These are phyloP conservation scores for Microcyclospora tardicrescens DNA, from an alignment of 2,329 filamentous ascomycete genomes.

Conservation along the genomic window DNA sequence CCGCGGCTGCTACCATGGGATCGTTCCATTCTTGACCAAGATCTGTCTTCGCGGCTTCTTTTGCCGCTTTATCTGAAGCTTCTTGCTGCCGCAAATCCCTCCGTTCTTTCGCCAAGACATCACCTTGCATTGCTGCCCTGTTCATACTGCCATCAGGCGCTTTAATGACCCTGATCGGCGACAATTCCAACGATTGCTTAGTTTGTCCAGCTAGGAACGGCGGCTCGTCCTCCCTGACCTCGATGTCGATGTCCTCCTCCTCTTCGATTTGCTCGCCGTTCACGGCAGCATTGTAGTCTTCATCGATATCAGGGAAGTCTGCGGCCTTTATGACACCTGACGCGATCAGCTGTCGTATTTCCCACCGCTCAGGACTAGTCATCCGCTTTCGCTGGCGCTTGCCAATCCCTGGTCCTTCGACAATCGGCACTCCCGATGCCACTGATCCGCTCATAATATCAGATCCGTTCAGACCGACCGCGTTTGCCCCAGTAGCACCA, in stretches of 20 bases:
- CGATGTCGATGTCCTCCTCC: slow-evolving; percentile 94
- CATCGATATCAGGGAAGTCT: slow-evolving; percentile 87
- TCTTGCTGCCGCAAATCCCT: slow-evolving; percentile 83
- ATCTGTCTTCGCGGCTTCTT: slow-evolving; percentile 66
- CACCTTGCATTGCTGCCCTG: slow-evolving; percentile 86
- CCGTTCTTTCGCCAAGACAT: slow-evolving; percentile 74
- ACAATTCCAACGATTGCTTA: slow-evolving; percentile 87
- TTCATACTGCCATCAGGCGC: slow-evolving; percentile 98
- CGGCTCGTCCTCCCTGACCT: slow-evolving; percentile 90
- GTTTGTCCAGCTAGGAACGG: slow-evolving; percentile 93
- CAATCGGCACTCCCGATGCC: slow-evolving; percentile 44
- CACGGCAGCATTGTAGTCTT: slow-evolving; percentile 81
- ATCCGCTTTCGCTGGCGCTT: slow-evolving; percentile 70
- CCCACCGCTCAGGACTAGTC: slow-evolving; percentile 95
- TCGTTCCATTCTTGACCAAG: slow-evolving; percentile 90
- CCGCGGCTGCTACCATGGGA: slow-evolving; percentile 78
- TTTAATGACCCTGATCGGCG: slow-evolving; percentile 91
- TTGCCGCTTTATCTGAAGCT: slow-evolving; percentile 61
- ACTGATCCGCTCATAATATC: slow-evolving; percentile 40
- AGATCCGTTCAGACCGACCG: slow-evolving; percentile 60
- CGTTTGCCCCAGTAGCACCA: slow-evolving; percentile 82
- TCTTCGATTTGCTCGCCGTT: slow-evolving; percentile 81
- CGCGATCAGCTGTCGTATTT: slow-evolving; percentile 90
- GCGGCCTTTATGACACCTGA: slow-evolving; percentile 86
- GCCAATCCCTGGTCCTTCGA: slow-evolving; percentile 42